phyloP scores from a whole-genome alignment of 192 early-diverging fungal species.

The Phlyctochytrium arcticum region DNA sequence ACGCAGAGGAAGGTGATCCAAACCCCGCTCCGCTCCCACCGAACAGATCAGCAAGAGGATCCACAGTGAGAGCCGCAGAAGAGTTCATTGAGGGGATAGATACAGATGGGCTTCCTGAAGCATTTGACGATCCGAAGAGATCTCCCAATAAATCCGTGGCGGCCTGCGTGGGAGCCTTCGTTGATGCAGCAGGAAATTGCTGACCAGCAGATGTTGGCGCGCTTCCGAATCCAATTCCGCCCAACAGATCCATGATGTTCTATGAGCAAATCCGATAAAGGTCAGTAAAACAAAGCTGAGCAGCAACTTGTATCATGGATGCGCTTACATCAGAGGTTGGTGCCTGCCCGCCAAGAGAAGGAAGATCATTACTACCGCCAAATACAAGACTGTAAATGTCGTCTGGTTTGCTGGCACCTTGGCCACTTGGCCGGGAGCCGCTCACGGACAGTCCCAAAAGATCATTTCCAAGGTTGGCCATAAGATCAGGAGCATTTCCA shows the following conservation, averaged over 20 bases:
- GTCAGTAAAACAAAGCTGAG: too few species aligned
- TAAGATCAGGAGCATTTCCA: slow-evolving; percentile 8
- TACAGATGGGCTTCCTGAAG: slow-evolving; percentile 13
- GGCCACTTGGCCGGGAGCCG: too few species aligned
- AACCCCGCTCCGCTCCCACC: slow-evolving; percentile 42
- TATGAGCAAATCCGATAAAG: too few species aligned
- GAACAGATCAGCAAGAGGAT: slow-evolving; percentile 66
- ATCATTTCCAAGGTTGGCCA: slow-evolving; percentile 27
- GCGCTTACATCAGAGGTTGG: slow-evolving; percentile 31
- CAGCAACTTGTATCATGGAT: too few species aligned
- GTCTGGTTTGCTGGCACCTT: not conserved
- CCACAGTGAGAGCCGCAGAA: slow-evolving; percentile 43
- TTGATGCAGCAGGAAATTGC: not conserved
- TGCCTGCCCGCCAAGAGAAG: slow-evolving; percentile 4
- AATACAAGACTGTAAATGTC: slow-evolving; percentile 43
- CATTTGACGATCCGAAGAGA: slow-evolving; percentile 38
- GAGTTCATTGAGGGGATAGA: too few species aligned
- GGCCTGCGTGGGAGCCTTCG: not conserved
- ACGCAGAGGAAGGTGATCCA: not conserved
- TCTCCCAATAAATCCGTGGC: slow-evolving; percentile 49
- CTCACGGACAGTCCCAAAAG: slow-evolving; percentile 8
- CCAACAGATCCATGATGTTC: slow-evolving; percentile 59
- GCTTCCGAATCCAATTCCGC: slow-evolving; percentile 43
- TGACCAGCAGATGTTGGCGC: not conserved
- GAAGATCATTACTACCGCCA: slow-evolving; percentile 19